phyloP scores from a whole-genome alignment of 2,329 filamentous ascomycete species.

The Aspergillus novoparasiticus region DNA sequence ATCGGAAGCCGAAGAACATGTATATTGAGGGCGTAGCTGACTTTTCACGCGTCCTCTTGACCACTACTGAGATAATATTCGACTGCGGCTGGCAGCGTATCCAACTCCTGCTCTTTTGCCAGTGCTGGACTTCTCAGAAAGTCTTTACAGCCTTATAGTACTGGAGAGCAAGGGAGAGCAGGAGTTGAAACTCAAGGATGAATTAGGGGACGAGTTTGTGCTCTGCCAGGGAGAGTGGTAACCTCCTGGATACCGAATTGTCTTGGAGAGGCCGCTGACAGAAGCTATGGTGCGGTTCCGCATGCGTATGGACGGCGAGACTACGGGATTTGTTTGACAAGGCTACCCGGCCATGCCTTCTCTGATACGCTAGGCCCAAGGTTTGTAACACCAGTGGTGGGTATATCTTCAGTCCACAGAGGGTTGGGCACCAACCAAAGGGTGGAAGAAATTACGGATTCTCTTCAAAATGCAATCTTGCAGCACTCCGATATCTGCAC shows the following conservation, averaged over 20 bases:
- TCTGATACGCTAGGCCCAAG: conserved; percentile 40
- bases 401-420: conserved; percentile 17
- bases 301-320: conserved; percentile 13
- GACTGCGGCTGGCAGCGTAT: conserved; percentile 30
- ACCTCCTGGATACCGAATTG: background rate
- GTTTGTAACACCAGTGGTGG: conserved; percentile 42
- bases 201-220: background rate
- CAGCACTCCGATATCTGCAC: conserved; percentile 18
- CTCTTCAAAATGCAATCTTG: conserved; percentile 28
- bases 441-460: conserved; percentile 25
- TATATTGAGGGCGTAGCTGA: conserved; percentile 35
- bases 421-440: background rate
- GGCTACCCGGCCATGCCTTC: conserved; percentile 35
- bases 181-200: conserved; percentile 1
- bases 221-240: background rate
- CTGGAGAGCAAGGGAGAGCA: background rate
- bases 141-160: background rate
- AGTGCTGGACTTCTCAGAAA: conserved; percentile 14
- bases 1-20: conserved; percentile 29
- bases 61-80: conserved; percentile 36
- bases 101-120: conserved; percentile 24
- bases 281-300: background rate
- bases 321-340: conserved; percentile 38
- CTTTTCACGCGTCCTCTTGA: conserved; percentile 31
- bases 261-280: background rate